Conservation (phyloP, 257 asterid species). For the Scutellaria barbata region DNA sequence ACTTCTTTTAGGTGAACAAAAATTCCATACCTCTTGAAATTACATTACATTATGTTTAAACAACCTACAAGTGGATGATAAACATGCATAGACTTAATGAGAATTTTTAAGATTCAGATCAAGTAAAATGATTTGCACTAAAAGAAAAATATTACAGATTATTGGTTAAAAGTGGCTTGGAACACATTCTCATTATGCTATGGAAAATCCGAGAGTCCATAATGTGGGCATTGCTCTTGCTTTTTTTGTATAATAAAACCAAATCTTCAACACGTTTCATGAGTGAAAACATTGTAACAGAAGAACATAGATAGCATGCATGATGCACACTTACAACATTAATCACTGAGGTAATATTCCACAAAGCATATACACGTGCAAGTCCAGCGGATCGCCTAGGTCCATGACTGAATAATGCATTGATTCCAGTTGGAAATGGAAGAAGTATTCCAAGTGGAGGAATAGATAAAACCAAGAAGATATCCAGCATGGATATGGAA, state of each 20-base stretch:
- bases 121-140: too few species aligned
- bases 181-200: conserved; percentile 10
- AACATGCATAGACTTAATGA: neutral
- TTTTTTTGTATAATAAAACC: neutral
- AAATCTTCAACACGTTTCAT: conserved; percentile 15
- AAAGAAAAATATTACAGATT: neutral
- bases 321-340: conserved; percentile 68
- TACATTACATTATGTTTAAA: neutral
- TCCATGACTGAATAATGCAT: conserved; percentile 84
- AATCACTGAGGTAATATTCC: conserved; percentile 78
- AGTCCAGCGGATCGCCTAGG: conserved; percentile 85
- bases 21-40: neutral
- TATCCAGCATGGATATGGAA: conserved; percentile 69
- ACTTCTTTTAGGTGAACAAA: neutral
- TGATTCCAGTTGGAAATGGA: conserved; percentile 90
- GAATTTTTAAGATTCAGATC: neutral
- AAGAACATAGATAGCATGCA: conserved; percentile 7
- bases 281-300: conserved; percentile 11
- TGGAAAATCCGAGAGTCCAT: neutral
- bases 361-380: conserved; percentile 83
- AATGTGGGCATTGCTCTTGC: neutral
- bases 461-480: conserved; percentile 64
- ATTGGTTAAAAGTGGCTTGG: neutral
- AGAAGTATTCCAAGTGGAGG: conserved; percentile 85
- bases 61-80: neutral